phyloP scores from a whole-genome alignment of 23 red algal species.

The Gracilaria gracilis region DNA sequence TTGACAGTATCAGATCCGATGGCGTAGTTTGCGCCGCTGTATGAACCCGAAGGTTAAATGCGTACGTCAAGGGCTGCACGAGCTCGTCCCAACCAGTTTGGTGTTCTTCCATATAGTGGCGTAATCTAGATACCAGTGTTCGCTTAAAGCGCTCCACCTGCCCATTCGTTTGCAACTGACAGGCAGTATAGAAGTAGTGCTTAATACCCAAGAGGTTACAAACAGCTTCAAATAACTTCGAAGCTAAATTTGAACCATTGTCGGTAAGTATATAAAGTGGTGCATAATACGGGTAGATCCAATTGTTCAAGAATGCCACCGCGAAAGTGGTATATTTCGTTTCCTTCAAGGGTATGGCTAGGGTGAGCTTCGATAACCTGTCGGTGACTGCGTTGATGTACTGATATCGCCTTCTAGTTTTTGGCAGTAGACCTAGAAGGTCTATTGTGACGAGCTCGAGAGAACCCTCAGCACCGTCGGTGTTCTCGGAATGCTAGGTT shows the following conservation, averaged over 20 bases:
- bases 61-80: too few species aligned
- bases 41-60: neutral
- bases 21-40: neutral
- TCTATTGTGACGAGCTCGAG: neutral
- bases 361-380: conserved; percentile 2
- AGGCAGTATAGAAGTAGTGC: conserved; percentile 4
- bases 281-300: neutral
- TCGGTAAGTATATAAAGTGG: neutral
- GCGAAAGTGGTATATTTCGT: neutral
- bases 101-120: neutral
- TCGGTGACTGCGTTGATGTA: neutral
- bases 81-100: too few species aligned
- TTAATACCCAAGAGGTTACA: neutral
- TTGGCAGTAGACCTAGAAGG: neutral
- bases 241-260: neutral
- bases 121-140: neutral
- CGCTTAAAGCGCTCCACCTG: neutral
- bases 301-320: conserved; percentile 2
- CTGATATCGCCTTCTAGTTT: neutral
- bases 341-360: neutral
- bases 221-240: neutral
- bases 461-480: too few species aligned
- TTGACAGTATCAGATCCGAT: conserved; percentile 8
- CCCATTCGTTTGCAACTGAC: conserved; percentile 2
- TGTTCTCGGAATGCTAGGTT: too few species aligned